Evolutionary conservation across 2,329 filamentous ascomycete species (phyloP).

Genomic region (Aspergillus chevalieri): DNA sequence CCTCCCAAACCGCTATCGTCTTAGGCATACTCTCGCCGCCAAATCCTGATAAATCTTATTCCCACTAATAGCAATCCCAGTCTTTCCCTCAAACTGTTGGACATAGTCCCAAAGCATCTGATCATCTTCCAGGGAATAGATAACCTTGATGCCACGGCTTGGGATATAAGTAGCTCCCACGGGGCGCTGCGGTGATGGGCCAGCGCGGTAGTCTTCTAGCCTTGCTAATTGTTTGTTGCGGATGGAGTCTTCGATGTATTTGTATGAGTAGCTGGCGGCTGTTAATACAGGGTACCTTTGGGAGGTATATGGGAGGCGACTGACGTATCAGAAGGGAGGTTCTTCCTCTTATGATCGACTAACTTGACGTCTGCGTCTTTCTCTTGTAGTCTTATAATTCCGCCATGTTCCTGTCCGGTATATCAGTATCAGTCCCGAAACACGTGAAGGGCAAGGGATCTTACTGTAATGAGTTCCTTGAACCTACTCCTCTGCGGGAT

Average conservation of each 20-base stretch:
- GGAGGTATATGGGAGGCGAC: constrained; percentile 8
- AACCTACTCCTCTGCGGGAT: constrained; percentile 47
- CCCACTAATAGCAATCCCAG: constrained; percentile 29
- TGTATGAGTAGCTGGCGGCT: constrained; percentile 47
- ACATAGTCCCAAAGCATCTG: constrained; percentile 41
- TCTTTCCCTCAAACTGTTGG: constrained; percentile 26
- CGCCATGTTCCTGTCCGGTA: constrained; percentile 46
- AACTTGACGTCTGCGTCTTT: constrained; percentile 53
- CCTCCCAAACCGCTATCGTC: background rate
- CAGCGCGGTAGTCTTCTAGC: constrained; percentile 43
- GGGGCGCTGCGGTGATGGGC: constrained; percentile 40
- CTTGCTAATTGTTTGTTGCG: constrained; percentile 43
- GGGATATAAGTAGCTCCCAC: constrained; percentile 37
- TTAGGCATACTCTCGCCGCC: background rate
- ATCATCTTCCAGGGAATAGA: constrained; percentile 41
- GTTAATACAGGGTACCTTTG: constrained; percentile 5
- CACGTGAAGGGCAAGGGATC: background rate
- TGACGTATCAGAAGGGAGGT: constrained; percentile 45
- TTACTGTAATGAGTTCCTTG: constrained; percentile 44
- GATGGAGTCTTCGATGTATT: constrained; percentile 53
- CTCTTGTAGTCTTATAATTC: constrained; percentile 48
- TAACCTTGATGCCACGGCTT: constrained; percentile 23
- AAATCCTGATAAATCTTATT: constrained; percentile 43
- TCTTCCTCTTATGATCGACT: constrained; percentile 51
- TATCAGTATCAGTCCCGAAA: constrained; percentile 1